These are phyloP conservation scores for Tricholoma flavovirens DNA, from an alignment of 768 basidiomycete genomes.

Conservation along the genomic window DNA sequence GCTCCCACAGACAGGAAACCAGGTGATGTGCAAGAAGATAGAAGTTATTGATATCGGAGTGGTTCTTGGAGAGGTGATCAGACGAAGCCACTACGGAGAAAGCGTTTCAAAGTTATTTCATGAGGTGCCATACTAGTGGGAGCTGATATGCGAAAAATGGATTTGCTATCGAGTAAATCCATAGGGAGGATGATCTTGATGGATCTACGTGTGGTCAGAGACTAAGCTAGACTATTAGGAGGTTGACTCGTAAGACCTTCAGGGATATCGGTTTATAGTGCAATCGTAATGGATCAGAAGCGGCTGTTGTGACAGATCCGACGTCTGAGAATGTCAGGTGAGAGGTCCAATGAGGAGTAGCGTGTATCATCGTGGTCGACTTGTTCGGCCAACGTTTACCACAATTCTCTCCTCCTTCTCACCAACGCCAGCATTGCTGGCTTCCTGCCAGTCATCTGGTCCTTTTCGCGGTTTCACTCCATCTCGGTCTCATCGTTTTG, in stretches of 20 bases:
- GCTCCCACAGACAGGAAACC: constrained; percentile 82
- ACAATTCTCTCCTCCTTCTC: constrained; percentile 1
- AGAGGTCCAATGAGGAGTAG: constrained; percentile 18
- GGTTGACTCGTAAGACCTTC: not conserved
- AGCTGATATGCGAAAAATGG: constrained; percentile 2
- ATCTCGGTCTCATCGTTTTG: not conserved
- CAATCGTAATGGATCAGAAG: constrained; percentile 12
- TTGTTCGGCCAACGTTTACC: constrained; percentile 6
- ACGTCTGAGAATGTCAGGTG: constrained; percentile 3
- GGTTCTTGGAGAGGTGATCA: constrained; percentile 93
- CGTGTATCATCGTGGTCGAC: constrained; percentile 1
- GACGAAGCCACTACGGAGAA: constrained; percentile 96
- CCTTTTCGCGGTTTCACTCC: not conserved
- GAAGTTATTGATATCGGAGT: constrained; percentile 94
- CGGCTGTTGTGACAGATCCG: constrained; percentile 19
- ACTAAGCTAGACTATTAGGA: too few relatives aligned
- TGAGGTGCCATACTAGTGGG: constrained; percentile 75
- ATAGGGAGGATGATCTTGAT: constrained; percentile 12
- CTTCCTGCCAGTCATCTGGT: not conserved
- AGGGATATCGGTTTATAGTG: constrained; percentile 10
- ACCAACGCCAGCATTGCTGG: not conserved
- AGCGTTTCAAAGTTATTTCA: constrained; percentile 86
- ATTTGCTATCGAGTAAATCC: not conserved
- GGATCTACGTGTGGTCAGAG: not conserved
- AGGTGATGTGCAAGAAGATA: constrained; percentile 66